phyloP scores from a whole-genome alignment of 176 grass and related monocot species.

The Phoenix roebelenii region DNA sequence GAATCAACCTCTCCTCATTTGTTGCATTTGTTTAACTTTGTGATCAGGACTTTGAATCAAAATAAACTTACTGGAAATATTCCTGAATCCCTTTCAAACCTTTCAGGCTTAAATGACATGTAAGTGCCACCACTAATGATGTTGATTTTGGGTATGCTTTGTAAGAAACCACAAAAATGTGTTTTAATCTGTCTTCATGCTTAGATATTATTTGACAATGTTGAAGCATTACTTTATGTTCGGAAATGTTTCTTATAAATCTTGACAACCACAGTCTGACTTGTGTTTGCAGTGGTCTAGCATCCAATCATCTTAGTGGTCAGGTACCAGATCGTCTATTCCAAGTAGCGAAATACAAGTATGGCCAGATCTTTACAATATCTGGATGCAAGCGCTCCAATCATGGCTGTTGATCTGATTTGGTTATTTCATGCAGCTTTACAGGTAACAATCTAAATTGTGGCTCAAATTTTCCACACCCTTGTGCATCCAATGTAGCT shows the following conservation, averaged over 20 bases:
- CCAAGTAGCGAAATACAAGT: constrained; percentile 97
- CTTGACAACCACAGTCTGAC: constrained; percentile 26
- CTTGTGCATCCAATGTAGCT: constrained; percentile 61
- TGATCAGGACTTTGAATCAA: constrained; percentile 15
- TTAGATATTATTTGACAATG: too few relatives aligned
- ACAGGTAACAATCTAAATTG: constrained; percentile 85
- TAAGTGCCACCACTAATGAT: background rate
- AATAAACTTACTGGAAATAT: constrained; percentile 13
- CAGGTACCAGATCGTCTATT: constrained; percentile 71
- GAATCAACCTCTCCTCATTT: background rate
- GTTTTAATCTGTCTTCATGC: too few relatives aligned
- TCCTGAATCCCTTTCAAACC: constrained; percentile 16
- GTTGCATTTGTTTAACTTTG: background rate
- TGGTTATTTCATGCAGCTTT: constrained; percentile 55
- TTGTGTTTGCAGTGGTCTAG: constrained; percentile 55
- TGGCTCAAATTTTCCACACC: constrained; percentile 52
- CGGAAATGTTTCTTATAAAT: constrained; percentile 4
- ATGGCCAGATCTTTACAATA: constrained; percentile 15
- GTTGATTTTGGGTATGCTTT: too few relatives aligned
- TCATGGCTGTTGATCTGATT: constrained; percentile 27
- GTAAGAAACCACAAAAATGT: too few relatives aligned
- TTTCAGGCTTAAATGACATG: constrained; percentile 11
- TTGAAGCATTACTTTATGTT: background rate
- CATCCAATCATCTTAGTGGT: constrained; percentile 79
- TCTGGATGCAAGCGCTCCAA: constrained; percentile 10